Evolutionary conservation across 2,329 filamentous ascomycete genomes (phyloP).

Genomic region (Colletotrichum neosansevieriae): DNA sequence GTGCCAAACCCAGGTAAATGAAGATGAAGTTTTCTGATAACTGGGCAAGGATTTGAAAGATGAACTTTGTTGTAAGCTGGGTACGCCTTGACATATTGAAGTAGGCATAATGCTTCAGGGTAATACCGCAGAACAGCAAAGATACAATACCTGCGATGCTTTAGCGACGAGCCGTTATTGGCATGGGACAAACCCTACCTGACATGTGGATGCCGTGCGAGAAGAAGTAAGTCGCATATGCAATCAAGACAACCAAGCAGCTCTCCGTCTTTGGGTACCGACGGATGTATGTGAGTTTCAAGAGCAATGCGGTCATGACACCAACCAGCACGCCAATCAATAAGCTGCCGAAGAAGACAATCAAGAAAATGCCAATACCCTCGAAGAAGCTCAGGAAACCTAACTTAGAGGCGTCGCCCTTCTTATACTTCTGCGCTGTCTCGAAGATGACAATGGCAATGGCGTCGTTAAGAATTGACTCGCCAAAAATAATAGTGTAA

Average conservation of each 20-base stretch:
- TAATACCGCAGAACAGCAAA: constrained; percentile 96
- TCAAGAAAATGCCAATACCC: constrained; percentile 92
- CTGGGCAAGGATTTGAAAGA: constrained; percentile 95
- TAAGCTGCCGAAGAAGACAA: constrained; percentile 95
- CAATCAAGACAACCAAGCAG: constrained; percentile 91
- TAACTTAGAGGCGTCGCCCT: constrained; percentile 77
- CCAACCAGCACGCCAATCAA: constrained; percentile 90
- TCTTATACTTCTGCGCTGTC: constrained; percentile 92
- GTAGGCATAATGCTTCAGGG: constrained; percentile 98
- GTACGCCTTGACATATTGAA: constrained; percentile 99
- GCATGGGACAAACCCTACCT: constrained; percentile 66
- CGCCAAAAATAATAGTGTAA: constrained; percentile 98
- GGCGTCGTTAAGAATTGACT: constrained; percentile 97
- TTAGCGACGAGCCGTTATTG: not conserved
- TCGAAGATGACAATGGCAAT: constrained; percentile 99
- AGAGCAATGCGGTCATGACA: constrained; percentile 84
- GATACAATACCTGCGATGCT: constrained; percentile 85
- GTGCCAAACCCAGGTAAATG: constrained; percentile 94
- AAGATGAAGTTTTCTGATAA: constrained; percentile 99
- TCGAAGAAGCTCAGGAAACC: constrained; percentile 88
- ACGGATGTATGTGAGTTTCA: constrained; percentile 95
- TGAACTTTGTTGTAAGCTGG: constrained; percentile 96
- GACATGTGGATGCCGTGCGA: constrained; percentile 97
- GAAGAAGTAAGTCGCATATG: constrained; percentile 98
- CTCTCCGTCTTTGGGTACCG: constrained; percentile 97